Conservation (phyloP, 345 rosid genomes). For the Kernera saxatilis region DNA sequence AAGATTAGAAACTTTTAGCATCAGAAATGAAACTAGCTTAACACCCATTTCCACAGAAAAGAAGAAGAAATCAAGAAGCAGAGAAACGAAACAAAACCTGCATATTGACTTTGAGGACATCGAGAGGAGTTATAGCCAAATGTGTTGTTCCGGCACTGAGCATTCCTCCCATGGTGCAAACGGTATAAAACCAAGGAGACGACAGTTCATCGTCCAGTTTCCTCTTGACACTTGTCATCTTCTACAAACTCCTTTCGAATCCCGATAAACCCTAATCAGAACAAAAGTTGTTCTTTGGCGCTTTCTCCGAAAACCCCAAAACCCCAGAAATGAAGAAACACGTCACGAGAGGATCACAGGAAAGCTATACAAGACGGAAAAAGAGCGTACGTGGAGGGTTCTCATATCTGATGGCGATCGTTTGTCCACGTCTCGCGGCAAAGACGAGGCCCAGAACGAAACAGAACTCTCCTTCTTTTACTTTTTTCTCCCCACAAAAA, state of each 20-base stretch:
- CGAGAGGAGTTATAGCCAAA: constrained; percentile 58
- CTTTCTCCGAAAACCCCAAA: neutral
- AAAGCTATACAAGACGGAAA: neutral
- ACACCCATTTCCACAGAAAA: neutral
- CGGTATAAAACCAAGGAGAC: constrained; percentile 35
- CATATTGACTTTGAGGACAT: constrained; percentile 68
- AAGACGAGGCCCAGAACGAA: constrained; percentile 22
- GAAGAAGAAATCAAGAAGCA: constrained; percentile 7
- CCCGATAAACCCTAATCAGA: constrained; percentile 7
- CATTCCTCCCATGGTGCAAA: constrained; percentile 59
- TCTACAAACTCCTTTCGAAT: neutral
- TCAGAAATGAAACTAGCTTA: neutral
- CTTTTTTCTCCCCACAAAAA: neutral
- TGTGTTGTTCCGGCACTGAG: constrained; percentile 66
- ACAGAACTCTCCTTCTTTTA: constrained; percentile 15
- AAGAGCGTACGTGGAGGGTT: constrained; percentile 19
- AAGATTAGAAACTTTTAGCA: neutral
- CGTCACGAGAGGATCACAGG: neutral
- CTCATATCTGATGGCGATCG: constrained; percentile 22
- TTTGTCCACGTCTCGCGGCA: constrained; percentile 33
- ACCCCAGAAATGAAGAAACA: constrained; percentile 14
- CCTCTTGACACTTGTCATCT: constrained; percentile 25
- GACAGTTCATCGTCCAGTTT: constrained; percentile 20
- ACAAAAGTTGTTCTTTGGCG: constrained; percentile 11
- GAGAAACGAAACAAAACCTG: constrained; percentile 36